A percentile compares a stretch with the other conserved stretches of the same genome.
phyloP scores from a whole-genome alignment of 2,329 filamentous ascomycete genomes.

The Venturiaceae sp. region DNA sequence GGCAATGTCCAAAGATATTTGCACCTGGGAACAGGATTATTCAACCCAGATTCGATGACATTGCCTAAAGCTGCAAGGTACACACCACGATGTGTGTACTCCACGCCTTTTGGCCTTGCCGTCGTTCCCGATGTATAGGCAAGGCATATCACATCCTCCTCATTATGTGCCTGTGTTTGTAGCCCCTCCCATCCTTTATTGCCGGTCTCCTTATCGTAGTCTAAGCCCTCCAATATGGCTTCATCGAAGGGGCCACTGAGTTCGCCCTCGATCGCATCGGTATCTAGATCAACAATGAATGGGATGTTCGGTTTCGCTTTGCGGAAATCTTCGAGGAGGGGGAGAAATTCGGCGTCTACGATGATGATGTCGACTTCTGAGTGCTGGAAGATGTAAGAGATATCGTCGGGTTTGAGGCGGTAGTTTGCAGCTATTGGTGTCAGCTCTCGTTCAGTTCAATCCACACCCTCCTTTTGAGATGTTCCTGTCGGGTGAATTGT shows the following conservation, averaged over 20 bases:
- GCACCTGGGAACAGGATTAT: conserved; percentile 44
- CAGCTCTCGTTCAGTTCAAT: conserved; percentile 25
- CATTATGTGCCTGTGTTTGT: conserved; percentile 58
- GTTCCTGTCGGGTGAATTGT: background rate
- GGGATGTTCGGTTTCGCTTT: conserved; percentile 52
- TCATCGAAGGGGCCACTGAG: conserved; percentile 73
- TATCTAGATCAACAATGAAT: conserved; percentile 76
- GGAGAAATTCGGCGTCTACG: conserved; percentile 70
- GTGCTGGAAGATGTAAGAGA: conserved; percentile 83
- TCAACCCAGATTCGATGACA: conserved; percentile 79
- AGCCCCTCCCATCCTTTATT: conserved; percentile 67
- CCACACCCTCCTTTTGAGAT: too few relatives aligned
- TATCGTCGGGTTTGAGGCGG: conserved; percentile 71
- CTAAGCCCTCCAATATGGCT: conserved; percentile 70
- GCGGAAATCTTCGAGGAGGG: conserved; percentile 58
- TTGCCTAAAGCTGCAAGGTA: conserved; percentile 83
- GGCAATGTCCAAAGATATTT: conserved; percentile 88
- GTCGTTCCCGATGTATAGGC: conserved; percentile 95
- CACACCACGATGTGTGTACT: conserved; percentile 79
- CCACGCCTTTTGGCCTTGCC: conserved; percentile 81
- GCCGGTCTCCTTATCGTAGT: conserved; percentile 58
- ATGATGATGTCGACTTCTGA: conserved; percentile 81
- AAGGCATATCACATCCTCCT: conserved; percentile 75
- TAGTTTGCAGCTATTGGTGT: conserved; percentile 50
- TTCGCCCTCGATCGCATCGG: conserved; percentile 64